Base-by-base conservation (phyloP, 805 yeast genomes). In the Saccharomyces eubayanus region DNA sequence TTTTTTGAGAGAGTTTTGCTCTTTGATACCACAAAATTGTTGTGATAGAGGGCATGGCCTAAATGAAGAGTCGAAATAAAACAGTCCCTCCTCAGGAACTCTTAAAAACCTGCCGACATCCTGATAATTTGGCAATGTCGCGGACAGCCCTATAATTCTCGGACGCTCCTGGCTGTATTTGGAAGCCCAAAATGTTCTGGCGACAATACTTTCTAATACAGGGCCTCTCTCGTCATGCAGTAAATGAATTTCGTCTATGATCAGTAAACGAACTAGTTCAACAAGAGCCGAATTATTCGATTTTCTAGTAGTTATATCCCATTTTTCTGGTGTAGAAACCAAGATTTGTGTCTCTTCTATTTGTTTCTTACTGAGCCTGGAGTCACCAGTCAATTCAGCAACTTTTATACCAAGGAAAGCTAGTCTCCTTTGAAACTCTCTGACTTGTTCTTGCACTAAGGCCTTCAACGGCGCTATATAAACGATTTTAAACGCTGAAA, bases 141-240 rank as follows among this genome's bases (percentile, higher is more conserved):
- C 98, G 0, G 97, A 90, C 12, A 92, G 74, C 0, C 96, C 98
- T 11, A 91, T 83, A 6, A 92, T 67, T 58, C 99, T 76, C 0
- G 84, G 84, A 11, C 75, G 71, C 12, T 73, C 77, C 48, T 76
- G 77, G 2, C 69, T 61, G 46, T 75, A 73, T n/a, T 56, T 54
- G 2, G 59, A 55, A 16, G 59, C 54, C 53, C 85, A 72, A 16
- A 84, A 59, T 0, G 87, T 79, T 64, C 98, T 77, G 3, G 96
- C 82, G 5, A 92, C 92, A 50, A 92, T 85, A 62, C 86, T 83
- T 65, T 92, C 99, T 48, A 92, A 61, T 0, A 91, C 97, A 0
- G 97, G 97, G 2, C 99, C 99, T 74, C 99, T 83, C 60, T 84
- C 89, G 65, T 92, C 98, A 66, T 92, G 97, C 58, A 92, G 74